Evolutionary conservation across 2,329 filamentous ascomycete species (phyloP).

Genomic region (Mycosphaerelloides madeirae): DNA sequence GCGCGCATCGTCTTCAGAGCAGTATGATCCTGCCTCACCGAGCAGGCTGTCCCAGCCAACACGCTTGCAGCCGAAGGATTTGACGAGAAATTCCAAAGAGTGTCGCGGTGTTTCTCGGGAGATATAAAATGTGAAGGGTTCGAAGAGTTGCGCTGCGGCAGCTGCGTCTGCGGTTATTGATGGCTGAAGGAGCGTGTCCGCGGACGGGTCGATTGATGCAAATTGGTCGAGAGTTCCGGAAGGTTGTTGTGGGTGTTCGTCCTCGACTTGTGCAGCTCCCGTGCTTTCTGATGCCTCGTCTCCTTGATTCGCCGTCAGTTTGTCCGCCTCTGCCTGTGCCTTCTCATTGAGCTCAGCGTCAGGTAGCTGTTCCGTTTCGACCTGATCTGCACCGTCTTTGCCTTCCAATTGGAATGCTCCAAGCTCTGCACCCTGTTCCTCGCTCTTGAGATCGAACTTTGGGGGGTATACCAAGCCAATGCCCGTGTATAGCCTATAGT

Average conservation of each 20-base stretch:
- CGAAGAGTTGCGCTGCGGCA: conserved; percentile 72
- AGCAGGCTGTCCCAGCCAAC: conserved; percentile 91
- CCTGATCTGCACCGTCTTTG: conserved; percentile 48
- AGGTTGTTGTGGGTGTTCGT: conserved; percentile 2
- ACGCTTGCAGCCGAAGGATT: conserved; percentile 90
- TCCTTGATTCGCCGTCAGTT: conserved; percentile 33
- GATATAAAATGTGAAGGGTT: conserved; percentile 84
- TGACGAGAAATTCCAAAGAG: conserved; percentile 85
- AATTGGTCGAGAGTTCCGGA: conserved; percentile 76
- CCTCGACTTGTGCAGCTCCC: conserved; percentile 10
- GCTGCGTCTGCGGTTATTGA: conserved; percentile 52
- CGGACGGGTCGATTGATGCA: conserved; percentile 74
- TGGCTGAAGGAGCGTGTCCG: conserved; percentile 82
- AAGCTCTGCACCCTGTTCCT: conserved; percentile 84
- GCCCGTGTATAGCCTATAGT: conserved; percentile 89
- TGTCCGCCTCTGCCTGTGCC: conserved; percentile 48
- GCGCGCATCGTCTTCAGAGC: conserved; percentile 75
- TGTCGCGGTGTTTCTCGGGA: conserved; percentile 90
- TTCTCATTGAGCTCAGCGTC: conserved; percentile 32
- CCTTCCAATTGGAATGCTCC: conserved; percentile 88
- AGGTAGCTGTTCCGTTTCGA: conserved; percentile 23
- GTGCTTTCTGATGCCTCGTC: conserved; percentile 30
- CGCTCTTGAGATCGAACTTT: conserved; percentile 81
- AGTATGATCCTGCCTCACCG: conserved; percentile 80
- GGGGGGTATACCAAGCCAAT: conserved; percentile 92